These are phyloP conservation scores for Penicillium hesseltinei DNA, from an alignment of 2,329 filamentous ascomycete species.

Conservation along the genomic window DNA sequence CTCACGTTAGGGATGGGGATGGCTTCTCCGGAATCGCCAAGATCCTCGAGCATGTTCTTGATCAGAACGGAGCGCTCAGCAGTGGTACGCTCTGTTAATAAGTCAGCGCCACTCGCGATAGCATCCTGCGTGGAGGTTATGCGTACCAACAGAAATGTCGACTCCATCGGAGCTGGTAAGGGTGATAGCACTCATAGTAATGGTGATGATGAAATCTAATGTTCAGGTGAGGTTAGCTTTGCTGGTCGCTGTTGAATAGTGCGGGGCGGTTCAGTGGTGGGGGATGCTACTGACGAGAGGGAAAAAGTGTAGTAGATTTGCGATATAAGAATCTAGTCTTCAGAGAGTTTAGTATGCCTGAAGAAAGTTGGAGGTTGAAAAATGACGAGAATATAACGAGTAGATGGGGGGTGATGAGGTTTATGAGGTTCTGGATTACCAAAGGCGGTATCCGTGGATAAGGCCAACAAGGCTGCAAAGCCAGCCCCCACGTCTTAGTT, in stretches of 20 bases:
- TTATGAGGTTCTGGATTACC: neutral
- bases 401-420: neutral
- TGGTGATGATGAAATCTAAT: neutral
- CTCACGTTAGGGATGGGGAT: constrained; percentile 69
- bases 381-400: neutral
- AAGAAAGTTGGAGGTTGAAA: neutral
- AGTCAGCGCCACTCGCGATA: constrained; percentile 18
- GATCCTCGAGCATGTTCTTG: constrained; percentile 97
- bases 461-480: neutral
- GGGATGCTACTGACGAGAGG: neutral
- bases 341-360: neutral
- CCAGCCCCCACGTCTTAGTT: neutral
- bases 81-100: constrained; percentile 67
- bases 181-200: constrained; percentile 36
- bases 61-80: constrained; percentile 91
- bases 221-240: neutral
- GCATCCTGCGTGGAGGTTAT: neutral
- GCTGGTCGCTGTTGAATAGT: neutral
- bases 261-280: neutral
- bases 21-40: constrained; percentile 62
- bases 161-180: constrained; percentile 53
- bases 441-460: neutral
- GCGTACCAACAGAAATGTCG: constrained; percentile 52
- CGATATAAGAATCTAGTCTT: neutral
- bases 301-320: neutral